Conservation (phyloP, 225 moss, liverwort and hornwort genomes). For the Ulota crispa region DNA sequence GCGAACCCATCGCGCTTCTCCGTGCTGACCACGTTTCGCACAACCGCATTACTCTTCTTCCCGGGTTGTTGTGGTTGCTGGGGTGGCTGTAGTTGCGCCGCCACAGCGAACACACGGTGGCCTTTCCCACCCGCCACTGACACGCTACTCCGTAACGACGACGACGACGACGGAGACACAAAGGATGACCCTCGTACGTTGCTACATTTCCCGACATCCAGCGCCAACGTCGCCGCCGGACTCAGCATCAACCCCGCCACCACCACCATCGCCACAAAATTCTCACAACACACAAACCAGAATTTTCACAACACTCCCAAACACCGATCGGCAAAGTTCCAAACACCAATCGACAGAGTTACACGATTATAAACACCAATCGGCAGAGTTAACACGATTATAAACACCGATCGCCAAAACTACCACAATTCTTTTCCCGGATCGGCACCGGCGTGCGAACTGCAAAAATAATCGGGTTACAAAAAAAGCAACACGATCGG, state of each 20-base stretch:
- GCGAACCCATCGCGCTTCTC: conserved; percentile 27
- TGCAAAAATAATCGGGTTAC: neutral
- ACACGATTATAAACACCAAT: neutral
- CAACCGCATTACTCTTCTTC: neutral
- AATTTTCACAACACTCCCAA: neutral
- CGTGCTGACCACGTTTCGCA: conserved; percentile 41
- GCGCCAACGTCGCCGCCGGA: conserved; percentile 1
- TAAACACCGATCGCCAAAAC: neutral
- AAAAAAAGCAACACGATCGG: neutral
- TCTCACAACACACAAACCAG: neutral
- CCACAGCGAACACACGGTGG: neutral
- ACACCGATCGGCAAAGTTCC: too few relatives aligned
- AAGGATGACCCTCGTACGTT: conserved; percentile 20
- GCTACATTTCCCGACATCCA: conserved; percentile 1
- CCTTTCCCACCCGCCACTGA: neutral
- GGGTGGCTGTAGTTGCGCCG: conserved; percentile 12
- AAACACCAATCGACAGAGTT: neutral
- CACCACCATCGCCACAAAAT: conserved; percentile 11
- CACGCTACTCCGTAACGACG: neutral
- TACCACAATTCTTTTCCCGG: neutral
- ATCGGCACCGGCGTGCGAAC: neutral
- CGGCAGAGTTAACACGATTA: too few relatives aligned
- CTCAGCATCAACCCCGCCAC: conserved; percentile 24
- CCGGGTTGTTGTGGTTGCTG: neutral
- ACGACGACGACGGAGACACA: conserved; percentile 22